phyloP scores from a whole-genome alignment of 495 filamentous ascomycete genomes.

The Darksidea phi region DNA sequence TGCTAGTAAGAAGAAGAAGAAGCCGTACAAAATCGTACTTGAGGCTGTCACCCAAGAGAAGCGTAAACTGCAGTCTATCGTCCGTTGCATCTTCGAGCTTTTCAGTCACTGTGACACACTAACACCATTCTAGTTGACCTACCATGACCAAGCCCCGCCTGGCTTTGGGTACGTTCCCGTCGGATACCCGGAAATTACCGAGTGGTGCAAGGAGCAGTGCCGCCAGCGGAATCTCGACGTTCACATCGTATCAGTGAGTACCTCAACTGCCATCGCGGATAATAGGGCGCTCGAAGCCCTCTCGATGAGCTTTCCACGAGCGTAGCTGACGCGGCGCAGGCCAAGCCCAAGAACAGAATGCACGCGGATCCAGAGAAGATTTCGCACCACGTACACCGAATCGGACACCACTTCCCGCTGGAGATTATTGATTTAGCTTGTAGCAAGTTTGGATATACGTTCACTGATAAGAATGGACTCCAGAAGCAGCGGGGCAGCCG shows the following conservation, averaged over 20 bases:
- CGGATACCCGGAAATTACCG: conserved; percentile 73
- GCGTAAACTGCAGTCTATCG: conserved; percentile 58
- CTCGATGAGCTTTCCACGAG: no score
- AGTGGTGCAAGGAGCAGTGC: conserved; percentile 75
- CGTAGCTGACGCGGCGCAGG: conserved; percentile 6
- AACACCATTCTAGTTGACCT: conserved; percentile 32
- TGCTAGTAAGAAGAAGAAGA: conserved; percentile 40
- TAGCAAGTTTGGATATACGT: conserved; percentile 36
- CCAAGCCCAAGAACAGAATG: conserved; percentile 34
- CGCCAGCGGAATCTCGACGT: conserved; percentile 65
- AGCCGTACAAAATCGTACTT: conserved; percentile 57
- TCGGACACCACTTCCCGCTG: conserved; percentile 75
- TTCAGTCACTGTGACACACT: background rate
- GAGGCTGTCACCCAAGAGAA: conserved; percentile 60
- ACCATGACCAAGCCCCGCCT: conserved; percentile 54
- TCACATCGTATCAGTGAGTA: conserved; percentile 75
- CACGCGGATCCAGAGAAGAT: conserved; percentile 53
- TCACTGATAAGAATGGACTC: no score
- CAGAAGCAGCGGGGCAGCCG: no score
- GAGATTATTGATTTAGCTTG: conserved; percentile 57
- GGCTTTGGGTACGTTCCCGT: conserved; percentile 83
- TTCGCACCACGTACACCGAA: conserved; percentile 67
- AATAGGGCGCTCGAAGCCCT: no score
- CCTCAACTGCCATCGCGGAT: background rate
- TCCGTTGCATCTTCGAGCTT: conserved; percentile 42